Base-by-base conservation (phyloP, 495 filamentous ascomycete species). In the Hypoxylon cercidicola region DNA sequence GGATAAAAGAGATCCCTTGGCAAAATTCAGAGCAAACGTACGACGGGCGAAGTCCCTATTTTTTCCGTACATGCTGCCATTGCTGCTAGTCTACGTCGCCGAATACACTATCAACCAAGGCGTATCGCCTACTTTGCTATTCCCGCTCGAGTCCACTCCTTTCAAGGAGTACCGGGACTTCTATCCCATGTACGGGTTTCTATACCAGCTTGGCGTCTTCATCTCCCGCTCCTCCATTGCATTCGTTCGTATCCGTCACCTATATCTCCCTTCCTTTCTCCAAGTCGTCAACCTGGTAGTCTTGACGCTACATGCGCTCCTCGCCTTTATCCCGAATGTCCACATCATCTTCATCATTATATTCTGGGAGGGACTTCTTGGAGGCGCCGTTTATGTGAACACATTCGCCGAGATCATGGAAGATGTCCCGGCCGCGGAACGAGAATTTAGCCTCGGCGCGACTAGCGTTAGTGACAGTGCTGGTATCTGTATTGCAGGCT, bases 91-190 rank as follows among this genome's bases (percentile, higher is more conserved):
- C 54, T 99, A 97, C 72, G 84, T 97, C 37, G 91, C 93, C 51
- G 95, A 99, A 80, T 98, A 97, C 73, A 93, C 91, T 60, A 96
- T 97, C 76, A 97, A 97, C 77, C 92, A 95, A 77, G 93, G 92
- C 37, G 90, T 99, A 35, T 82, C 90, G 0, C 95, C 94, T 0
- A 97, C 91, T 0, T 82, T 97, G 10, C 86, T 99, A 32, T 99
- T 96, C 74, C 92, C 93, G 0, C 77, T 97, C 9, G 68, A 81
- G 0, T 76, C 81, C 4, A 88, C 88, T 0, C 94, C 94, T 1
- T 97, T 99, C 72, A 74, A 77, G 43, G 82, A 90, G 66, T 95
- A 88, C 77, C 88, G 94, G 16, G 87, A 88, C n/a, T 95, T 95
- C 75, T 97, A 97, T 69, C 91, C 93, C n/a, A 80, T 84, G 68